Evolutionary conservation across 2,329 filamentous ascomycete genomes (phyloP), one percentile per base, ranked within the genome.

Genomic region (Fonsecaea erecta): DNA sequence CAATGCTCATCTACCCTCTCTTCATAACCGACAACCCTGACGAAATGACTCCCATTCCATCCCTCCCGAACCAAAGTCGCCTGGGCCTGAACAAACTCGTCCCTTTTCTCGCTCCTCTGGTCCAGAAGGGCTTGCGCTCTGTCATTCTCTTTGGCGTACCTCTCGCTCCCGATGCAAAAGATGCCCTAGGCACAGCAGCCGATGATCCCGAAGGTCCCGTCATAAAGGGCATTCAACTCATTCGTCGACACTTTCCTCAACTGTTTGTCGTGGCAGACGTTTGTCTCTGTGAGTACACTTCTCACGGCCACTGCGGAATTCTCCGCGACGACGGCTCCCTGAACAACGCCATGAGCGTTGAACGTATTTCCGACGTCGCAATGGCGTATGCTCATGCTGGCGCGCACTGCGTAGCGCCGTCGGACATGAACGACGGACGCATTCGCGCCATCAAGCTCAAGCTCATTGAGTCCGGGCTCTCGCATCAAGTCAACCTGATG

Each of bases 401-500:
- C 63, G 95, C 94, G 0, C 95, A 99, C 79, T 98, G 94, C 77
- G 93, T 99, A 30, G 95, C 95, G 0, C 95, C 95, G 1, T 97
- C 92, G 1, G 95, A 99, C 78, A 99, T 99, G 95, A 99, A 98
- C 77, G 95, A 99, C 77, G 95, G 95, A 30, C 90, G 95, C 70
- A 96, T 99, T 74, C 91, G 94, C 64, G 94, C 93, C 67, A 99
- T 99, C 78, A 99, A 99, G 84, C 86, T 97, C 60, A 98, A 97
- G 83, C 84, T 99, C 68, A 98, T 98, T 64, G 94, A 98, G 78
- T 89, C 93, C 64, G 94, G 94, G 60, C 91, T 98, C 72, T 90
- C 93, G 6, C 95, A 99, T 81, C 89, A 90, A 76, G 90, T 94
- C 12, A 86, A 96, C 61, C 85, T 99, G 67, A 98, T 99, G 95